These are phyloP conservation scores for Malania oleifera DNA, from an alignment of 164 flowering plant genomes.

Conservation along the genomic window DNA sequence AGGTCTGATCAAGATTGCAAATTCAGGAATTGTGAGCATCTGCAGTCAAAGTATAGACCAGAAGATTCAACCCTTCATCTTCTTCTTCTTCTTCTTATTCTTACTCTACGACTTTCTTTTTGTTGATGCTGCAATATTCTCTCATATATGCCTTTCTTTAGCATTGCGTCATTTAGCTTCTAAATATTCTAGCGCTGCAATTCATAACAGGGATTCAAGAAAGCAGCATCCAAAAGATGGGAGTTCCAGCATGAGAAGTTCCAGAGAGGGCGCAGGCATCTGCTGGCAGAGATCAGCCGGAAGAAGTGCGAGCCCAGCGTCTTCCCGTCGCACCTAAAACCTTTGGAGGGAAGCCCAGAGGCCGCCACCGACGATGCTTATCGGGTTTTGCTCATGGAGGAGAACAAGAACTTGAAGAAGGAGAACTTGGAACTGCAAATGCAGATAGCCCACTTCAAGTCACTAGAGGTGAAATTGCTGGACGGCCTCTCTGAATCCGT, in stretches of 20 bases:
- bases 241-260: conserved; percentile 63
- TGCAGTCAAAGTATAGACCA: no score
- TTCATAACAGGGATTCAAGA: conserved; percentile 50
- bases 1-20: no score
- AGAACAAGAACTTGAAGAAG: conserved; percentile 40
- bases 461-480: conserved; percentile 37
- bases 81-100: no score
- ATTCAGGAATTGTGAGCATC: no score
- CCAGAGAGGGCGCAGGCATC: conserved; percentile 33
- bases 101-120: no score
- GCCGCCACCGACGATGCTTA: not conserved
- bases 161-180: no score
- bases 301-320: conserved; percentile 48
- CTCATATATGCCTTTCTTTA: no score
- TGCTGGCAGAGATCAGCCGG: conserved; percentile 40
- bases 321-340: conserved; percentile 40
- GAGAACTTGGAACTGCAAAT: conserved; percentile 35
- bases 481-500: conserved; percentile 25
- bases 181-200: not conserved
- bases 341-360: conserved; percentile 11
- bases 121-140: no score
- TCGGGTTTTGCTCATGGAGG: conserved; percentile 31
- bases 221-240: conserved; percentile 44
- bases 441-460: conserved; percentile 44
- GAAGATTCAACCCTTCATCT: no score